Evolutionary conservation across 768 basidiomycete genomes (phyloP), one percentile per base, ranked within the genome.

Genomic region (Albatrellus ellisii): DNA sequence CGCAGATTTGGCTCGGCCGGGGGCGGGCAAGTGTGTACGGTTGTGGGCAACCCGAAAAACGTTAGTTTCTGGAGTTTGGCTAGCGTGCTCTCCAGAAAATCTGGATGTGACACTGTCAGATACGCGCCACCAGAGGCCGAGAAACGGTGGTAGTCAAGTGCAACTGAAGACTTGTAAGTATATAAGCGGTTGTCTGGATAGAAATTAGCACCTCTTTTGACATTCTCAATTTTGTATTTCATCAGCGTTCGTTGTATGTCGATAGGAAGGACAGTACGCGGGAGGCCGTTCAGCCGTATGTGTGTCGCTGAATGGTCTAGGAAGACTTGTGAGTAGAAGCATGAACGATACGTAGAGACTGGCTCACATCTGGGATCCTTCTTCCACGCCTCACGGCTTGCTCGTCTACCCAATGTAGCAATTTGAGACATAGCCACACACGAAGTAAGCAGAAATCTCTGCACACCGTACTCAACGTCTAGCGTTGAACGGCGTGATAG

Each of bases 111-210:
- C 43, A 85, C 57, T 11, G 73, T 71, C 36, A 88, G 56, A 48
- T 70, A 61, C 6, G 79, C 84, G 17, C 60, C 59, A 24, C 75
- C 72, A 1, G 72, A 74, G 6, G 80, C 77, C 18, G 60, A 53
- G 58, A 82, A 81, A 39, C 68, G 68, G 28, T 64, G 50, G 51
- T 87, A 82, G 40, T 77, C 64, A 22, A 83, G 52, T 15, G 69
- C 62, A 20, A 77, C 82, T 84, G 46, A 9, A 26, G n/a, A n/a
- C n/a, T n/a, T n/a, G n/a, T n/a, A n/a, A n/a, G n/a, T 5, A 9
- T 24, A 27, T n/a, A 15, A 32, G 12, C 6, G 12, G 22, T 26
- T 14, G 18, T 27, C 22, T 18, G 4, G 18, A 15, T 24, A 15
- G 17, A 35, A 34, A 12, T 20, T 21, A 1, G 26, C 17, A 50